Percentiles rank a stretch among this genome's conserved stretches.
These are phyloP conservation scores for Apiospora marii DNA, from an alignment of 2,329 filamentous ascomycete species.

Conservation along the genomic window DNA sequence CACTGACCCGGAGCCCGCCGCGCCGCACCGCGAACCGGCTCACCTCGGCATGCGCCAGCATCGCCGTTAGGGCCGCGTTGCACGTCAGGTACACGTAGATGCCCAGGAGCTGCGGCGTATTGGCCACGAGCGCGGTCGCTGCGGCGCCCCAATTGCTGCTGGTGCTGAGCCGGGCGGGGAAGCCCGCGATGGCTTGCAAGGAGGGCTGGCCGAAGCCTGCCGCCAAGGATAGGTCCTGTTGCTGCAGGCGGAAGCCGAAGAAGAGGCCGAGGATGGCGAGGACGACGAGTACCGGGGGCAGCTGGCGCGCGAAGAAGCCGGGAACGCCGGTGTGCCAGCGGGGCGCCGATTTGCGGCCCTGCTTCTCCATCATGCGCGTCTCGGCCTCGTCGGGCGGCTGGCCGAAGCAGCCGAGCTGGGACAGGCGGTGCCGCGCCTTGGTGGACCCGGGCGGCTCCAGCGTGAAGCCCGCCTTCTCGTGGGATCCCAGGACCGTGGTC, in stretches of 20 bases:
- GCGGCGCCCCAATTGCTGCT: background rate
- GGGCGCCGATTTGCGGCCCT: constrained; percentile 8
- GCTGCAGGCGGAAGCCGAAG: constrained; percentile 7
- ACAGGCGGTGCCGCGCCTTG: background rate
- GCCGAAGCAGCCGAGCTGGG: background rate
- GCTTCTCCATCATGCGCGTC: background rate
- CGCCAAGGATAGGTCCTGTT: constrained; percentile 6
- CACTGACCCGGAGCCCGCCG: constrained; percentile 24
- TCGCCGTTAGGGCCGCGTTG: constrained; percentile 23
- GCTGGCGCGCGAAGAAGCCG: background rate
- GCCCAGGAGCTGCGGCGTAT: constrained; percentile 22
- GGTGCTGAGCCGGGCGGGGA: background rate
- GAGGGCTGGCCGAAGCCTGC: constrained; percentile 12
- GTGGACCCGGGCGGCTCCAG: background rate
- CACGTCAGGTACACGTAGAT: constrained; percentile 24
- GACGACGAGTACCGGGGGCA: constrained; percentile 2
- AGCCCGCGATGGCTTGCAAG: constrained; percentile 3
- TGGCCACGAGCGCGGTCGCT: constrained; percentile 17
- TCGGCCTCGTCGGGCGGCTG: background rate
- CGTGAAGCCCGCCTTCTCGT: constrained; percentile 8
- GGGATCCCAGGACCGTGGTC: constrained; percentile 5
- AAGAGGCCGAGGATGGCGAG: constrained; percentile 14
- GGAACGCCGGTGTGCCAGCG: constrained; percentile 23
- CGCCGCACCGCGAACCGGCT: constrained; percentile 25
- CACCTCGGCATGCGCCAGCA: constrained; percentile 26